Evolutionary conservation across 306 rosid genomes (phyloP), one percentile per base, ranked within the genome.

Genomic region (Pueraria montana): DNA sequence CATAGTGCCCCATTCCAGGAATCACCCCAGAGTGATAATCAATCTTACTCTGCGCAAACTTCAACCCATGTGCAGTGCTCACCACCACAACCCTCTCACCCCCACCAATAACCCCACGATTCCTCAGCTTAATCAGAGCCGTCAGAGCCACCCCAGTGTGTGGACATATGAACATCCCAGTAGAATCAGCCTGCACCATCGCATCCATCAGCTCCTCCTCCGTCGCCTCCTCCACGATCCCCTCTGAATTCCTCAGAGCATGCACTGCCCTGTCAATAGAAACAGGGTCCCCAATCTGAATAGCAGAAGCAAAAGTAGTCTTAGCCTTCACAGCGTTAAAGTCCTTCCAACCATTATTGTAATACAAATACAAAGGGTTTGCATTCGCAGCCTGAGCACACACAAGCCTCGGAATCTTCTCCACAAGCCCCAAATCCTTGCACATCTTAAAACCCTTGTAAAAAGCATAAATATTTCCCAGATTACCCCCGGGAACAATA

Each of bases 401-500:
- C 55, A 92, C 98, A 0, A 92, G 89, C 81, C 97, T 82, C 0
- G 97, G 98, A 53, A 94, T 83, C 74, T 85, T 83, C 55, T 90
- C 90, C 27, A 94, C 97, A 0, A 92, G 91, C 17, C 97, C 98
- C 52, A 94, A 83, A 3, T 92, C 96, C 52, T 84, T 70, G 71
- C 98, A 92, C 97, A 94, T 92, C 84, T 91, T 86, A 87, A 94
- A 94, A 4, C 97, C 98, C 59, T 94, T 94, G 85, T 94, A 91
- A 56, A 94, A 94, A 0, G 97, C 98, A 70, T 91, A 94, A 1
- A 94, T 94, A 50, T 92, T 92, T 1, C 96, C 98, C 0, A 94
- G 82, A 74, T 92, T 94, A 0, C 98, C 98, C 2, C 96, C 94
- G 0, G 97, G 98, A 11, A 94, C 85, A 23, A 94, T 88, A 8